These are phyloP conservation scores for Aspergillaceae sp. DNA, from an alignment of 2,329 filamentous ascomycete genomes.

Conservation along the genomic window DNA sequence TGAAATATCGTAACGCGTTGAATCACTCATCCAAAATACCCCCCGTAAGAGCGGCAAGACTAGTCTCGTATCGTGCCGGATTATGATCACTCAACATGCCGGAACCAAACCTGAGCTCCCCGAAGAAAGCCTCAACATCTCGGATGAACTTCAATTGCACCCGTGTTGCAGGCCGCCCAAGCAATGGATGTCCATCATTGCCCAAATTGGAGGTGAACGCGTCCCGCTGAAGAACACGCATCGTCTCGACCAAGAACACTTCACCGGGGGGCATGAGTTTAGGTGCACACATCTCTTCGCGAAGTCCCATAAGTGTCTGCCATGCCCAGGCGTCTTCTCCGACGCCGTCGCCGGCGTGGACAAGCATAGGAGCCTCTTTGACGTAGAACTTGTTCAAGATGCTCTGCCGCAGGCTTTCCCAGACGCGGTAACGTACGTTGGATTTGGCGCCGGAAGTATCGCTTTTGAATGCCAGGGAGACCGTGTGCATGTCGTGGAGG, in stretches of 20 bases:
- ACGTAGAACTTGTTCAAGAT: slow-evolving; percentile 56
- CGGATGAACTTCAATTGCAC: slow-evolving; percentile 62
- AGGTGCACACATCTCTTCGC: slow-evolving; percentile 58
- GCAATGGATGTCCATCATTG: slow-evolving; percentile 35
- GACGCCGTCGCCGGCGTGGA: slow-evolving; percentile 41
- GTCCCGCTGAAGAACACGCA: slow-evolving; percentile 57
- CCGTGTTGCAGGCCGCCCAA: slow-evolving; percentile 59
- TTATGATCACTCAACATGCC: slow-evolving; percentile 71
- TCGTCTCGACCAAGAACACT: slow-evolving; percentile 63
- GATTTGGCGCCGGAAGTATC: slow-evolving; percentile 60
- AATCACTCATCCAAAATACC: slow-evolving; percentile 34
- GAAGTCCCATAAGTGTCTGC: slow-evolving; percentile 56
- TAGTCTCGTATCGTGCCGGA: slow-evolving; percentile 64
- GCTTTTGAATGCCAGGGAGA: slow-evolving; percentile 63
- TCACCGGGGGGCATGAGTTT: slow-evolving; percentile 70
- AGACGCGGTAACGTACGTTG: slow-evolving; percentile 58
- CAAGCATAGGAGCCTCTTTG: slow-evolving; percentile 34
- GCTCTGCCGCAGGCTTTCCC: slow-evolving; percentile 55
- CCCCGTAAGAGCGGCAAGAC: slow-evolving; percentile 51
- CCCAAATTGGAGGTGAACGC: slow-evolving; percentile 45
- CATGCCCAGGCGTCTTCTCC: slow-evolving; percentile 63
- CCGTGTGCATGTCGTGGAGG: slow-evolving; percentile 64
- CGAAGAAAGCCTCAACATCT: slow-evolving; percentile 62
- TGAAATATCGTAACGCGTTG: slow-evolving; percentile 7
- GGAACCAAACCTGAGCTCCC: slow-evolving; percentile 61